Evolutionary conservation across 768 basidiomycete species (phyloP).

Genomic region (Amanita muscaria): DNA sequence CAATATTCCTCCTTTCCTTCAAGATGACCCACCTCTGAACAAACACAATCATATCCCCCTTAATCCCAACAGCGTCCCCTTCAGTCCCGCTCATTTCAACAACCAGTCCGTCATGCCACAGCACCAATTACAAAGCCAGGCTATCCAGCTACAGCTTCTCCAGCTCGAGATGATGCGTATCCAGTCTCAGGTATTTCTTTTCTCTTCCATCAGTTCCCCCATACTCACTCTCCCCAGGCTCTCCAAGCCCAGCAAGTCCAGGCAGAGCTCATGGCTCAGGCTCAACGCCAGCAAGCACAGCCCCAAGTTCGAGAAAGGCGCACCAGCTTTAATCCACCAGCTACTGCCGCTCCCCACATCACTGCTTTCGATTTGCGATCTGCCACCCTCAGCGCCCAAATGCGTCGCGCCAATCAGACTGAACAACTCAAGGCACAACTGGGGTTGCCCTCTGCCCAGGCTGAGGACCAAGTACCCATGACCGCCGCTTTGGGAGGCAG

Average conservation of each 20-base stretch:
- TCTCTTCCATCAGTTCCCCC: conserved; percentile 3
- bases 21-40: conserved; percentile 50
- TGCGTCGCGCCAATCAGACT: conserved; percentile 61
- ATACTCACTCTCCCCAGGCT: conserved; percentile 31
- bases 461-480: conserved; percentile 67
- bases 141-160: conserved; percentile 77
- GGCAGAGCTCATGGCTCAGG: conserved; percentile 56
- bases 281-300: conserved; percentile 41
- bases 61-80: conserved; percentile 48
- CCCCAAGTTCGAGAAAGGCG: conserved; percentile 39
- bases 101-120: conserved; percentile 32
- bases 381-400: conserved; percentile 43
- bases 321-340: conserved; percentile 42
- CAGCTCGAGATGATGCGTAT: conserved; percentile 77
- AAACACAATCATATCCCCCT: conserved; percentile 45
- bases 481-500: conserved; percentile 71
- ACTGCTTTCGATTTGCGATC: conserved; percentile 59
- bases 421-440: conserved; percentile 59
- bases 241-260: conserved; percentile 73
- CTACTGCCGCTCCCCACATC: conserved; percentile 64
- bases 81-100: conserved; percentile 26
- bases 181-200: conserved; percentile 43
- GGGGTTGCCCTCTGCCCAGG: conserved; percentile 26
- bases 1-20: conserved; percentile 38
- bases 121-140: conserved; percentile 44